These are phyloP conservation scores for Trypanosomatidae sp. DNA, from an alignment of 208 protist genomes.

Conservation along the genomic window DNA sequence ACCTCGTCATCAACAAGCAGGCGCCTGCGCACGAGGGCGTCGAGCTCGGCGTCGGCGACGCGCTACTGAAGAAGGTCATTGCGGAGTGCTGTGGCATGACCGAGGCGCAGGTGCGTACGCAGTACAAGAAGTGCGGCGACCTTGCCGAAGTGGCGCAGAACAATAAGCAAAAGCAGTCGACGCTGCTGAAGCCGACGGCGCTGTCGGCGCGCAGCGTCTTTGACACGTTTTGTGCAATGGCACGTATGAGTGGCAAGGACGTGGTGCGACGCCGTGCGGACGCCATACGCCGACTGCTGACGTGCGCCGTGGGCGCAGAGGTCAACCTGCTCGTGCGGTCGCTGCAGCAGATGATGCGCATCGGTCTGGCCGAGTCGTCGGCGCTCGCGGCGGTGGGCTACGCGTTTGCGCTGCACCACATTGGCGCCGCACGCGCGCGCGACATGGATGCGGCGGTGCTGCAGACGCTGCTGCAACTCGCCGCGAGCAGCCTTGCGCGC, in stretches of 20 bases:
- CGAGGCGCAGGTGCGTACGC: constrained; percentile 64
- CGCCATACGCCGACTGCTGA: constrained; percentile 90
- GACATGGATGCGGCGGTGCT: constrained; percentile 31
- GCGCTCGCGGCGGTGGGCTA: constrained; percentile 91
- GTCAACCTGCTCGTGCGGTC: constrained; percentile 93
- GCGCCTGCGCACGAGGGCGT: constrained; percentile 93
- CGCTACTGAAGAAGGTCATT: constrained; percentile 92
- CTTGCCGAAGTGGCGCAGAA: constrained; percentile 91
- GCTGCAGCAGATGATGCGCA: constrained; percentile 96
- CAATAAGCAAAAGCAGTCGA: constrained; percentile 73
- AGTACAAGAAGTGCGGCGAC: constrained; percentile 88
- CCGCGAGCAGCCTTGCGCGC: constrained; percentile 32
- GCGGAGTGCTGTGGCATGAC: constrained; percentile 91
- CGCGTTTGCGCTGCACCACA: constrained; percentile 79
- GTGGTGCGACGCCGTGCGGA: constrained; percentile 84
- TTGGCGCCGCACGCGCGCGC: constrained; percentile 16
- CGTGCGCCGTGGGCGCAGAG: constrained; percentile 85
- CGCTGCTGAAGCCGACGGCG: constrained; percentile 82
- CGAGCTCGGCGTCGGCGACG: constrained; percentile 97
- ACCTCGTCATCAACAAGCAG: constrained; percentile 94
- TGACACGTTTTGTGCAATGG: constrained; percentile 81
- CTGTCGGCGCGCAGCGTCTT: constrained; percentile 91
- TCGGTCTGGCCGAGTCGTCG: constrained; percentile 95
- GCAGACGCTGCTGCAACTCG: constrained; percentile 51
- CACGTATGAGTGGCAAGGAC: constrained; percentile 82